Evolutionary conservation across 2,329 filamentous ascomycete species (phyloP).

Genomic region (Coniochaeta sp.): DNA sequence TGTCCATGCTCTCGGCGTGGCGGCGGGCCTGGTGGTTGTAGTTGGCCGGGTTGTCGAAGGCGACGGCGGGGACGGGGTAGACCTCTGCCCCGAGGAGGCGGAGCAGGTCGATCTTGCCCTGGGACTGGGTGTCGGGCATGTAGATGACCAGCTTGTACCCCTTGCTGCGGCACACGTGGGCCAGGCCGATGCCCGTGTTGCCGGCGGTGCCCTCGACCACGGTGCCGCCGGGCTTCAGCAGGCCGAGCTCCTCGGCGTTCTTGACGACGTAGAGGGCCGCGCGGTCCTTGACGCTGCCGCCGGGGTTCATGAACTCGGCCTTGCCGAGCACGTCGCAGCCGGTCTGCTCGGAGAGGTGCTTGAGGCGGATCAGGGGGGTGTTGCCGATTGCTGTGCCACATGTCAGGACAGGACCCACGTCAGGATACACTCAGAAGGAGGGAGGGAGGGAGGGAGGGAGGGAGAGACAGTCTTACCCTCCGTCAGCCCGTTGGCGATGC

Average conservation of each 20-base stretch:
- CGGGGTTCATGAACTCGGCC: conserved; percentile 98
- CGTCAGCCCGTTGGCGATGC: conserved; percentile 68
- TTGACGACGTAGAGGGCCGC: conserved; percentile 90
- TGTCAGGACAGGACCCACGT: neutral
- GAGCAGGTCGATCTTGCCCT: conserved; percentile 93
- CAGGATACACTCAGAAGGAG: neutral
- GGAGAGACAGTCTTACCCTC: conserved; percentile 52
- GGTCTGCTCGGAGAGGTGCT: conserved; percentile 80
- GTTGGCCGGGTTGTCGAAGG: conserved; percentile 91
- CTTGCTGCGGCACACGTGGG: conserved; percentile 86
- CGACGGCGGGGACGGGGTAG: conserved; percentile 88
- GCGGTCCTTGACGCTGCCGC: conserved; percentile 92
- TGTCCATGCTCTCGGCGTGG: conserved; percentile 79
- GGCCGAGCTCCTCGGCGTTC: conserved; percentile 83
- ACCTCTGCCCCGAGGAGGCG: conserved; percentile 90
- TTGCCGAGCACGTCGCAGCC: conserved; percentile 94
- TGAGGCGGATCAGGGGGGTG: conserved; percentile 87
- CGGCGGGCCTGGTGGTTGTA: conserved; percentile 95
- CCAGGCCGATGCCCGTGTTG: conserved; percentile 95
- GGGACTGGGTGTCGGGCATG: conserved; percentile 98
- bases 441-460: neutral
- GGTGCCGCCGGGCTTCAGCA: conserved; percentile 78
- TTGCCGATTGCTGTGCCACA: conserved; percentile 98
- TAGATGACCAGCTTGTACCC: conserved; percentile 97
- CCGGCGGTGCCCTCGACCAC: conserved; percentile 96